Base-by-base conservation (phyloP, 2,329 filamentous ascomycete genomes). In the Aspergillus tanneri region DNA sequence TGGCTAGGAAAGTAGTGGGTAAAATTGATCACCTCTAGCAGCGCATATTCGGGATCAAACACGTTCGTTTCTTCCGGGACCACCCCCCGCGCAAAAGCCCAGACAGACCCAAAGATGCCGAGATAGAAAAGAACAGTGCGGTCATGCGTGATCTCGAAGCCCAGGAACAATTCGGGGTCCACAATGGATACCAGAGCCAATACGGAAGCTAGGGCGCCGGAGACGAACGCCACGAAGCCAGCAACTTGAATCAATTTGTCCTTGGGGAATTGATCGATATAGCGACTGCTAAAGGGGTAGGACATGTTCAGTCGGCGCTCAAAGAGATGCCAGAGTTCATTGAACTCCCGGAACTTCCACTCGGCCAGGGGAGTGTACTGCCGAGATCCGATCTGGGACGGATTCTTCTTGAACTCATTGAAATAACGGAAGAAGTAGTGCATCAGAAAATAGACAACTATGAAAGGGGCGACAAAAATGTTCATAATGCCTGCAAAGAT, bases 301-400 rank as follows among this genome's bases (percentile, higher is more conserved):
- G 93, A 96, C 87, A 97, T 95, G 56, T 95, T 91, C 34, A 92
- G 77, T 16, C 93, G 84, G 55, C 92, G 88, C 51, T 90, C 82
- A 61, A 97, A 99, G 2, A 97, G 78, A 68, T 99, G 93, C 47
- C 87, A 86, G 1, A 99, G 78, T 68, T 99, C 93, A 62, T 99
- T 99, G 78, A 97, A 99, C 67, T 97, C 92, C 39, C 93, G 86
- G 55, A 99, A 96, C 62, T 96, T 97, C 93, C 93, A 99, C 66
- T 96, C 88, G 0, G 93, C 93, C 42, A 96, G 81, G 1, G 90
- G 88, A 0, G 92, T 97, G 65, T 96, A 99, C 56, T 90, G 86
- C 32, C 93, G 84, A 12, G 90, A 86, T n/a, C 88, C 87, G 28
- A 96, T 81, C 54, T 90, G 85, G 0, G 89, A 84, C 0, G 90